Evolutionary conservation across 495 filamentous ascomycete species (phyloP), one percentile per base, ranked within the genome.

Genomic region (Hypoxylon intermedium): DNA sequence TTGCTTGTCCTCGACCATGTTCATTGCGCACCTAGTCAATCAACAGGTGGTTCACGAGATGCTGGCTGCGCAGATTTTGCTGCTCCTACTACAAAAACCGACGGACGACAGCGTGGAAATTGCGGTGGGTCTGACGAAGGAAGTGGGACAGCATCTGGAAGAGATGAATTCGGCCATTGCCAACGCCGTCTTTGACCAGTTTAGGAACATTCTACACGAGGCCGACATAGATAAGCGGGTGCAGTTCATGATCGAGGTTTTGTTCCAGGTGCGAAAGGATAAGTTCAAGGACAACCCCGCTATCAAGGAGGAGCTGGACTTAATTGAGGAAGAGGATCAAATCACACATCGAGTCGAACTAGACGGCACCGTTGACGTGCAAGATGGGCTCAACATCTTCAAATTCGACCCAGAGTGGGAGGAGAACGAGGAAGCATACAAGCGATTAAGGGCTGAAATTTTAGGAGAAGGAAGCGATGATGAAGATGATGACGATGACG

Each of bases 71-170:
- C 89, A 98, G 75, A 94, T 97, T 21, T 76, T 99, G 19, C 76
- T 97, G 18, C 81, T 98, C 23, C 78, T 99, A 15, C 82, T 99
- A 30, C 83, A 93, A 68, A 96, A 96, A 68, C 95, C 94, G 9
- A 97, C 95, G 0, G 94, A 99, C 61, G 94, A 97, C 74, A 95
- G 91, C 58, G 94, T 99, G 41, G 94, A 99, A 76, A 97, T 99
- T 74, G 94, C 94, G 1, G 94, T 98, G 5, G 91, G 89, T 0
- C 75, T 98, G 43, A 96, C 88, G 65, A 83, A 89, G 46, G 94
- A 98, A 70, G 91, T 96, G 36, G 94, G 94, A 13, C 86, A 94
- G 65, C 91, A 96, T 73, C 69, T 99, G 52, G 93, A 98, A 71
- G 93, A 97, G 72, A 94, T 96, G 90, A 93, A 87, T 63, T 81